phyloP scores from a whole-genome alignment of 1,284 basidiomycete species.

The Heimioporus punctisporus region DNA sequence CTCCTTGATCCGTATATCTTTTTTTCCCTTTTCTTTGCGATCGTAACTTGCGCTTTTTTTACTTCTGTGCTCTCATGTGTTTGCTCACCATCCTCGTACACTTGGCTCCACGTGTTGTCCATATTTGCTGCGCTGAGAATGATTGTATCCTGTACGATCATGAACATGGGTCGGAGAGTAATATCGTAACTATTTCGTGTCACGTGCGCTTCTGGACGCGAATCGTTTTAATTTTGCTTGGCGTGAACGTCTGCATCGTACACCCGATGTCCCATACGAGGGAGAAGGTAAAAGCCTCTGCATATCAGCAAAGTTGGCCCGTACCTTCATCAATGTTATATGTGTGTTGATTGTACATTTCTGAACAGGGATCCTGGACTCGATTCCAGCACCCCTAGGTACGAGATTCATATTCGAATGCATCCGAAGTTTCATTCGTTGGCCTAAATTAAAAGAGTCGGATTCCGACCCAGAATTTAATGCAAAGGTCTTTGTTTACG shows the following conservation, averaged over 20 bases:
- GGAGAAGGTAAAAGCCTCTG: conserved; percentile 12
- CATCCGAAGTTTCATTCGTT: neutral
- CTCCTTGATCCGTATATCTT: conserved; percentile 10
- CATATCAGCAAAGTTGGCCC: conserved; percentile 24
- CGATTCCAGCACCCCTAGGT: conserved; percentile 34
- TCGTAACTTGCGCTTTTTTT: conserved; percentile 22
- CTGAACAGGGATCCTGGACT: conserved; percentile 20
- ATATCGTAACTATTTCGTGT: neutral
- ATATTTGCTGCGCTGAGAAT: conserved; percentile 29
- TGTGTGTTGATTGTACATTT: conserved; percentile 2
- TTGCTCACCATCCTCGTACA: conserved; percentile 20
- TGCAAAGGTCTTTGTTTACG: conserved; percentile 42
- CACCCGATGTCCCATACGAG: conserved; percentile 20
- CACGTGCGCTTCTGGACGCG: conserved; percentile 18
- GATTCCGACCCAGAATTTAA: conserved; percentile 64
- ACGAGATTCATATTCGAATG: neutral
- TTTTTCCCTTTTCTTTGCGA: conserved; percentile 10
- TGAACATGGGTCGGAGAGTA: neutral
- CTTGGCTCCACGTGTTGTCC: conserved; percentile 29
- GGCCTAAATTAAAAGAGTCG: conserved; percentile 19
- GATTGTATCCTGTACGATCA: conserved; percentile 35
- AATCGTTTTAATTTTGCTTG: neutral
- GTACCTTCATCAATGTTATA: neutral
- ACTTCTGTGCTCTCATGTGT: conserved; percentile 27
- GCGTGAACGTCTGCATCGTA: neutral